Base-by-base conservation (phyloP, 208 protist genomes). In the Phytomonas sp. region DNA sequence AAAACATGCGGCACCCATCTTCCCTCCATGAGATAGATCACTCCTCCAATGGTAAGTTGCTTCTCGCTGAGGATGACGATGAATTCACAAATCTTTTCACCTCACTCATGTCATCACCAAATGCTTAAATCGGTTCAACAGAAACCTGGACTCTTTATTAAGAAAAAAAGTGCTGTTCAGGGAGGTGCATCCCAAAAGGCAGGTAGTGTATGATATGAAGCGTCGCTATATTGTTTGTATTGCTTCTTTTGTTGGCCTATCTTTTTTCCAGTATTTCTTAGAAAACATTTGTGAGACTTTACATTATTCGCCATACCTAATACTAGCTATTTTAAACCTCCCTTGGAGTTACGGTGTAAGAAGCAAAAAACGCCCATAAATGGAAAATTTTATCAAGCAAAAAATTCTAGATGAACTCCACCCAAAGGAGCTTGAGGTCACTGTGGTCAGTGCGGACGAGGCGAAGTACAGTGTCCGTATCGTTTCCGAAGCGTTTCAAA, bases 401-500 rank as follows among this genome's bases (percentile, higher is more conserved):
- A 46, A 46, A 46, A 84, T 94, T 67, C 2, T 23, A 8, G 40
- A 46, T 46, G 40, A 46, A 46, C 40, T 46, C 15, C 40, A 46
- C 15, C 81, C 84, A 15, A 69, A 62, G 3, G 73, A 72, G 60
- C 68, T 83, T 70, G 70, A 80, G 43, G 88, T 92, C 33, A 83
- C 64, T 26, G 70, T 64, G 2, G 62, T 91, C 29, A 85, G 77
- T 73, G 79, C 76, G 53, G 75, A 80, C 4, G 76, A 87, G 60
- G 77, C 68, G 8, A 92, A 91, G 77, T 93, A 92, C 70, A 81
- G 80, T 36, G 81, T 92, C 20, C 60, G 62, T 23, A 81, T 92
- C 59, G 73, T 88, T 1, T 87, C 86, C 11, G 51, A 71, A 9
- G 81, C 70, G 7, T 93, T 93, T 65, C 75, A 76, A 11, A 80